Evolutionary conservation across 805 yeast genomes (phyloP), one percentile per base, ranked within the genome.

Genomic region (Candida corydali): DNA sequence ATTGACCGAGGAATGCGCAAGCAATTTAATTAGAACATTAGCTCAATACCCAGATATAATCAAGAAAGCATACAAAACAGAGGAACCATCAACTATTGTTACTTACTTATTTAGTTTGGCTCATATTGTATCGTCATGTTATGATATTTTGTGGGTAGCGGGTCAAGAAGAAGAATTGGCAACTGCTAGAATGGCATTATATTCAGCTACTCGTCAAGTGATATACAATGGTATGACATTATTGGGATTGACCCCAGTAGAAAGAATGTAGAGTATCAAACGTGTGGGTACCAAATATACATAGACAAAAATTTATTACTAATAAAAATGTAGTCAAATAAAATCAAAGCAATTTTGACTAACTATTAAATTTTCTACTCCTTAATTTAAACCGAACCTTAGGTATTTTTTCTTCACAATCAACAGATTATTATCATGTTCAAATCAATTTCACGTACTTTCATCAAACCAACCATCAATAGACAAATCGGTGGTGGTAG

Each of bases 201-300:
- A 89, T 62, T 72, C 82, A 36, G 73, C 96, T 45, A 96, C 96
- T 36, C 80, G 89, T 65, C 94, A 84, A 66, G 94, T 87, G 9
- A 71, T 93, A 50, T 71, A 71, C 65, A 89, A 88, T 55, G 99
- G 97, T 70, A 80, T 93, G 88, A 69, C 70, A 31, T 69, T 93
- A 55, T 70, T 93, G 54, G 96, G 97, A 39, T 74, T 93, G 58
- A 88, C 97, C 30, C 98, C 99, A n/a, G 98, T 93, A 44, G 96
- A 91, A 53, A 82, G 98, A 77, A 91, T 91, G 98, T 91, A 72
- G 65, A 34, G 17, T 17, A 18, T 25, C 16, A 7, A 23, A 17
- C 33, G 36, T 25, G 32, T 30, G 22, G 17, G 17, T n/a, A 19
- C 24, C 32, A 32, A 23, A 6, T 11, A 16, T 5, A 7, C n/a